A percentile compares a stretch with the other conserved stretches of the same genome.
Conservation (phyloP, 2,329 filamentous ascomycete genomes). For the Didymella arachidicola region DNA sequence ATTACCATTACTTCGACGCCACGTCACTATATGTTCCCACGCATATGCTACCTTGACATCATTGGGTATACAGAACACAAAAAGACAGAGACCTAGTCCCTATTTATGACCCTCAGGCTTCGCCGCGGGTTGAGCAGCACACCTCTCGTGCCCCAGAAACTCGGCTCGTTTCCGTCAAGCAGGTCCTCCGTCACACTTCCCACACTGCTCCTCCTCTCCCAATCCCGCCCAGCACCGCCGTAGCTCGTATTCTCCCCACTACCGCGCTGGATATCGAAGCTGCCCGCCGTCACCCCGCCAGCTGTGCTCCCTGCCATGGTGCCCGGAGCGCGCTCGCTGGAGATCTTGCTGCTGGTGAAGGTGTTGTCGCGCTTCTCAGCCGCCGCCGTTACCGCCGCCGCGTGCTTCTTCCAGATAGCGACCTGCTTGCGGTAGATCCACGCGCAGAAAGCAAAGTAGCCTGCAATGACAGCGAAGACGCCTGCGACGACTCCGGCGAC, state of each 20-base stretch:
- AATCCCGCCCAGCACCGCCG: slow-evolving; percentile 34
- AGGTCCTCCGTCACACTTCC: slow-evolving; percentile 65
- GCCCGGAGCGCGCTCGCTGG: slow-evolving; percentile 32
- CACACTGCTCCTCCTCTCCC: slow-evolving; percentile 51
- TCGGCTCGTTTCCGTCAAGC: slow-evolving; percentile 70
- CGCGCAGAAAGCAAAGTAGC: slow-evolving; percentile 74
- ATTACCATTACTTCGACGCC: background rate
- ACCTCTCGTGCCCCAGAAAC: slow-evolving; percentile 67
- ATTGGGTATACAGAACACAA: background rate
- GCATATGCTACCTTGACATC: background rate
- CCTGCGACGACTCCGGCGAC: slow-evolving; percentile 69
- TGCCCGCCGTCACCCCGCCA: slow-evolving; percentile 29
- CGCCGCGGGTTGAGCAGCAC: slow-evolving; percentile 72
- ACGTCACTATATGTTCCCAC: background rate
- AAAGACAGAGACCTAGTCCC: slow-evolving; percentile 49
- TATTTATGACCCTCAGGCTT: slow-evolving; percentile 73
- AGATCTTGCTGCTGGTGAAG: slow-evolving; percentile 36
- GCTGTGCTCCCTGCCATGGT: slow-evolving; percentile 27
- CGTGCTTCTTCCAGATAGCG: slow-evolving; percentile 72
- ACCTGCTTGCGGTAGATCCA: slow-evolving; percentile 78
- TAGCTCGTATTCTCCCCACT: slow-evolving; percentile 28
- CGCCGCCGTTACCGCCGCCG: slow-evolving; percentile 67
- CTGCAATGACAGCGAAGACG: slow-evolving; percentile 66
- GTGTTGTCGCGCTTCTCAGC: slow-evolving; percentile 52
- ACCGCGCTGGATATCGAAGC: slow-evolving; percentile 29